Conservation (phyloP, 257 asterid species). For the Prunella vulgaris region DNA sequence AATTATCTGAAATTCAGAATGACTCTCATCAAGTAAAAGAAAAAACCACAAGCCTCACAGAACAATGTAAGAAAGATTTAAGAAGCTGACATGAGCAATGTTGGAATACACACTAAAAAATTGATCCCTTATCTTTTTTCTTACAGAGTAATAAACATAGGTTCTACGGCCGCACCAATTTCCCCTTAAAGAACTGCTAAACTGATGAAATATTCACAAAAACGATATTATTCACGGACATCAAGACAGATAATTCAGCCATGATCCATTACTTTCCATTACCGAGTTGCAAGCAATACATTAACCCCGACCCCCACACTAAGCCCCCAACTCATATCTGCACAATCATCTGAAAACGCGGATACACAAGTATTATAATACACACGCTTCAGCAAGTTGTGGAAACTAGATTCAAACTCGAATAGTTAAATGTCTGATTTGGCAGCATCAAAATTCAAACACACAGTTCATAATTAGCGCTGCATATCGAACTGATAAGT, state of each 20-base stretch:
- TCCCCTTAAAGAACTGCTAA: neutral
- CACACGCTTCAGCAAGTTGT: neutral
- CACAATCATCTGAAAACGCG: neutral
- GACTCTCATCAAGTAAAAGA: neutral
- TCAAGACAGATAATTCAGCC: conserved; percentile 5
- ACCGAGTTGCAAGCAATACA: too few species aligned
- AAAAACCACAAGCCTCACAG: neutral
- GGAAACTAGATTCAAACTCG: neutral
- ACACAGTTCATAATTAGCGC: neutral
- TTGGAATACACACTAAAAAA: neutral
- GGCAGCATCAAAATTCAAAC: neutral
- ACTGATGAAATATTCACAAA: neutral
- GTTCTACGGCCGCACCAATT: neutral
- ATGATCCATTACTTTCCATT: neutral
- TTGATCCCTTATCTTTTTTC: neutral
- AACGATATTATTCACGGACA: neutral
- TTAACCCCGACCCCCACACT: too few species aligned
- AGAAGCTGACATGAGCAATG: neutral
- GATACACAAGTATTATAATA: neutral
- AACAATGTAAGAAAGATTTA: neutral
- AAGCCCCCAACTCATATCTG: neutral
- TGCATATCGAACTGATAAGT: neutral
- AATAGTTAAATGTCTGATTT: neutral
- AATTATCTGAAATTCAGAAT: conserved; percentile 5
- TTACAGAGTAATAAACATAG: neutral